These are phyloP conservation scores for Exophiala bonariae DNA, from an alignment of 2,329 filamentous ascomycete species.

Conservation along the genomic window DNA sequence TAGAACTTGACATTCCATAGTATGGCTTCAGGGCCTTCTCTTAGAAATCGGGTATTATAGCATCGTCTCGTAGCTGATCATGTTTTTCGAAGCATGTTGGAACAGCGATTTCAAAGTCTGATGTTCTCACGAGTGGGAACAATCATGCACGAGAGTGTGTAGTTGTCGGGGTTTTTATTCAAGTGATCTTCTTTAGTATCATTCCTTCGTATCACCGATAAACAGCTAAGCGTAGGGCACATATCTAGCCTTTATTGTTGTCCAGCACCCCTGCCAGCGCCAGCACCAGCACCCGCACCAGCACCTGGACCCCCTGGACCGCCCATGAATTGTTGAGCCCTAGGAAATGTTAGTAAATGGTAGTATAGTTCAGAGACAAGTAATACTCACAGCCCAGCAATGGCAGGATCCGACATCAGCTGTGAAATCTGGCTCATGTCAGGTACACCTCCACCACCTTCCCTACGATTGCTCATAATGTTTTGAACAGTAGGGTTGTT, in stretches of 20 bases:
- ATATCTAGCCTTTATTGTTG: constrained; percentile 3
- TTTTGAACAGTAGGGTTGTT: constrained; percentile 67
- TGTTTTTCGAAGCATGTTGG: too few relatives aligned
- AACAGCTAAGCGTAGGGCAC: neutral
- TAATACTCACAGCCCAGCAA: constrained; percentile 83
- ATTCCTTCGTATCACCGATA: constrained; percentile 17
- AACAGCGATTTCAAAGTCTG: too few relatives aligned
- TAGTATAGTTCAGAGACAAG: constrained; percentile 1
- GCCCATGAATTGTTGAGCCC: constrained; percentile 70
- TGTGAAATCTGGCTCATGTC: constrained; percentile 63
- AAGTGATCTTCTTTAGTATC: constrained; percentile 9
- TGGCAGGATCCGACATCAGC: constrained; percentile 88
- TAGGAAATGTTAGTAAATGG: too few relatives aligned
- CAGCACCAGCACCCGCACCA: constrained; percentile 29
- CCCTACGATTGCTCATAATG: constrained; percentile 32
- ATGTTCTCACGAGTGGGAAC: too few relatives aligned
- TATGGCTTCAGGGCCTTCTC: too few relatives aligned
- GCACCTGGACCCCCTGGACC: constrained; percentile 49
- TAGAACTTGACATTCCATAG: too few relatives aligned
- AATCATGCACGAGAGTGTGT: too few relatives aligned
- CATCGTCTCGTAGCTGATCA: too few relatives aligned
- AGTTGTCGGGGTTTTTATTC: neutral
- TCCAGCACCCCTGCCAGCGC: constrained; percentile 21
- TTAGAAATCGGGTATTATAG: too few relatives aligned
- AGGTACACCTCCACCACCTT: constrained; percentile 70